Evolutionary conservation across 2,329 filamentous ascomycete genomes (phyloP), one percentile per base, ranked within the genome.

Genomic region (Nemania serpens): DNA sequence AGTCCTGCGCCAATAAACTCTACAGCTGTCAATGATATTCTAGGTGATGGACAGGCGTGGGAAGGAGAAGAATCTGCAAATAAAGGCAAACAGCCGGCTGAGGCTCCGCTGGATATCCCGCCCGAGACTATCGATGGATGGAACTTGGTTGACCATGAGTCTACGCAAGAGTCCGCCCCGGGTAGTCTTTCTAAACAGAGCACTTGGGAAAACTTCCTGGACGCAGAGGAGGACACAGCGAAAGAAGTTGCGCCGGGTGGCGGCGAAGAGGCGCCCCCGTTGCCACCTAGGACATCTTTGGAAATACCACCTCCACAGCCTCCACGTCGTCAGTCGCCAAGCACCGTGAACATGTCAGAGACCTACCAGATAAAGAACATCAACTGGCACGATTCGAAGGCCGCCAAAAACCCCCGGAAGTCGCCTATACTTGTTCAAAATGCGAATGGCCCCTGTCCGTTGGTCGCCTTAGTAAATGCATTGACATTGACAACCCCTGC

Each of bases 351-450:
- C 47, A 82, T 81, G 67, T 77, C 81, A 0, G 93, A 97, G 75
- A 95, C 92, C 0, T 98, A 99, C 70, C 90, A 93, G 58, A 93
- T 98, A 74, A 96, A 97, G 73, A 93, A 93, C 62, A 88, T 98
- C 63, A 88, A 85, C 62, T 98, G 94, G 93, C 81, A 88, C 61
- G 91, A 97, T 73, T 76, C 80, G 2, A 83, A 73, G 11, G 80
- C 82, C 0, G 74, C 80, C 1, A 81, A 84, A n/a, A 86, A 86
- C 55, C 81, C 91, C 39, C 84, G 91, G 45, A 83, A 84, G n/a
- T 94, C 92, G 0, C 94, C 95, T 0, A 92, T 98, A 58, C 79
- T 98, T 42, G 88, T 96, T 3, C 94, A 99, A 72, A 98, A 97
- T 68, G 87, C 89, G 58, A 99, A 99, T 70, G 95, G 95, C 0